Evolutionary conservation across 805 yeast species (phyloP), one percentile per base, ranked within the genome.

Genomic region (Kregervanrija delftensis): DNA sequence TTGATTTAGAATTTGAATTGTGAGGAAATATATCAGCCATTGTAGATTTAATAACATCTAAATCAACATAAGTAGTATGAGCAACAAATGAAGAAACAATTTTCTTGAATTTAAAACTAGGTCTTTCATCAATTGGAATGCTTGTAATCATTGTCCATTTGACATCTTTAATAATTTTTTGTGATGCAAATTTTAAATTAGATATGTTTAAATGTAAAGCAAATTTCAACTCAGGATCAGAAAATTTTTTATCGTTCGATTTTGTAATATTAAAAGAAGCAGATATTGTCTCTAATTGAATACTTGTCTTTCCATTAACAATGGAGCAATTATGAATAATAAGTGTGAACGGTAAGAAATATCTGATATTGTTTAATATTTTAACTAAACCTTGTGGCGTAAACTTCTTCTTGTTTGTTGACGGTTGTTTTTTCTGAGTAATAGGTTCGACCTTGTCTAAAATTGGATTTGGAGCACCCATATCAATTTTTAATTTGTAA

Each of bases 331-430:
- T 37, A 13, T 50, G 54, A 8, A 50, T 31, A 14, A 50, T 44
- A 14, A 50, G 3, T 1, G 54, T 50, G 8, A 49, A 4, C 5
- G 54, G 54, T 4, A 50, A 37, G 11, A 49, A n/a, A 39, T 41
- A 46, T 35, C 46, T 34, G 1, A 47, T 11, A 35, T 40, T 42
- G 15, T 47, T 22, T 3, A 49, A n/a, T 3, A 41, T 11, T 11
- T 39, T 40, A 8, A 46, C 8, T 9, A 37, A 5, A 12, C 22
- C 43, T 11, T 36, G 37, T 31, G 34, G n/a, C 11, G 41, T 16
- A 6, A 13, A 33, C 13, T 39, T 35, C 32, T 14, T 30, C 14
- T 36, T 35, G 10, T 4, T 12, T 4, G 11, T 11, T 44, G 14
- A 13, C n/a, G 9, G 17, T 15, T 39, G 31, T 16, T 34, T 22